Base-by-base conservation (phyloP, 1,284 basidiomycete genomes). In the Marasmius sp. region DNA sequence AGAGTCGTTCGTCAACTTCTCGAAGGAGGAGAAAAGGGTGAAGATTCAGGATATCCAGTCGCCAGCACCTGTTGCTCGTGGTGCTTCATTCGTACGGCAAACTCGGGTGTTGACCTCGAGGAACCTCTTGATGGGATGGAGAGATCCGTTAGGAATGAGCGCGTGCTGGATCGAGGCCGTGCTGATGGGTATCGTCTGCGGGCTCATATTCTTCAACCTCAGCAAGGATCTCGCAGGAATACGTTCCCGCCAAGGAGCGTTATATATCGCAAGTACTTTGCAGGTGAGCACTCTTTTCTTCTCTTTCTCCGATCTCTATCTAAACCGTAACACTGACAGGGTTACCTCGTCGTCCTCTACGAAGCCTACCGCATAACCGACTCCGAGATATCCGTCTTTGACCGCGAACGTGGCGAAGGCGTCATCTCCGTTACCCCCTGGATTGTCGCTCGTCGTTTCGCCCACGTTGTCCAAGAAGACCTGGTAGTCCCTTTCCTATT, bases 361-460 rank as follows among this genome's bases (percentile, higher is more conserved):
- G 64, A 65, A 36, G 58, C 61, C 27, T 67, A 61, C 33, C 66
- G 64, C 10, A 50, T 64, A 18, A 60, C 65, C 6, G 60, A 60
- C 33, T 58, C 60, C 33, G 57, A 61, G n/a, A 52, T 83, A 16
- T 68, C 78, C 60, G 74, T 81, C 51, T 83, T 83, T 58, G 81
- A 83, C 64, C 75, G 81, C 7, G 80, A 83, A 63, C 71, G 74
- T 27, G 79, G 80, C 59, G 79, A 79, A 61, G 66, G 71, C 14
- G 51, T 66, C 47, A 50, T 62, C 33, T 57, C 48, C 33, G 59
- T 64, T 16, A 36, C 63, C 20, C 55, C 61, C 5, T 65, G 66
- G 62, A 49, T 66, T 14, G 45, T 65, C 14, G 52, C 50, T 20
- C 52, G 62, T 34, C 58, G 62, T 36, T 39, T 65, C 39, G 60